Base-by-base conservation (phyloP, 2,329 filamentous ascomycete genomes). In the Fusarium gaditjirri region DNA sequence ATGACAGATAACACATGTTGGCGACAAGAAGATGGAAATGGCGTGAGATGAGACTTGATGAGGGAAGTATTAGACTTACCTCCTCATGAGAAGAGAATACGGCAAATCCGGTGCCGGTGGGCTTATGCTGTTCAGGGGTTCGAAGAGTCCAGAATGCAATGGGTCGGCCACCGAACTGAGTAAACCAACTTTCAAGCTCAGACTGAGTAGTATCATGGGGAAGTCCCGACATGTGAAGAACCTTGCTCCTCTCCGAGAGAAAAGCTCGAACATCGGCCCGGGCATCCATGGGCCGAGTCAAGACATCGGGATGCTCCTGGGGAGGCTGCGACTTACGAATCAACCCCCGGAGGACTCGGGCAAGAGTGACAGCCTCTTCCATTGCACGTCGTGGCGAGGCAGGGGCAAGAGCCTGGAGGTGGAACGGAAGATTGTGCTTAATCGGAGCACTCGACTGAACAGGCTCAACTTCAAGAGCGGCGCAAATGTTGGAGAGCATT, bases 31-130 rank as follows among this genome's bases (percentile, higher is more conserved):
- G 31, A 53, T 43, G 39, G 54, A 19, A 19, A 14, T 29, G 38
- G 29, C 25, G 19, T 23, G 43, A 8, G 27, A 38, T 42, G 17
- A 35, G 19, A 49, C 33, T 54, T 54, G 12, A 17, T 16, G 12
- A 8, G 23, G 19, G 35, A 43, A 14, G 31, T 29, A 16, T 33
- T 59, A 19, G 44, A 86, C 91, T 85, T 86, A 97, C 95, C 91
- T 99, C 96, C 87, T 99, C 96, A 80, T 99, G 96, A 50, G 95
- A 98, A 72, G 96, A 98, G 81, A 99, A 99, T 62, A 99, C 95
- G 54, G 96, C 96, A 83, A 99, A 99, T 59, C 96, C 96, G 60
- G 95, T 97, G 46, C 96, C 96, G 14, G 96, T 99, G n/a, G 96
- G 96, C 87, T 99, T 99, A 84, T 98, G 96, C 84, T 98, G 96